These are phyloP conservation scores for Gracilaria domingensis DNA, from an alignment of 23 red algal genomes.

Conservation along the genomic window DNA sequence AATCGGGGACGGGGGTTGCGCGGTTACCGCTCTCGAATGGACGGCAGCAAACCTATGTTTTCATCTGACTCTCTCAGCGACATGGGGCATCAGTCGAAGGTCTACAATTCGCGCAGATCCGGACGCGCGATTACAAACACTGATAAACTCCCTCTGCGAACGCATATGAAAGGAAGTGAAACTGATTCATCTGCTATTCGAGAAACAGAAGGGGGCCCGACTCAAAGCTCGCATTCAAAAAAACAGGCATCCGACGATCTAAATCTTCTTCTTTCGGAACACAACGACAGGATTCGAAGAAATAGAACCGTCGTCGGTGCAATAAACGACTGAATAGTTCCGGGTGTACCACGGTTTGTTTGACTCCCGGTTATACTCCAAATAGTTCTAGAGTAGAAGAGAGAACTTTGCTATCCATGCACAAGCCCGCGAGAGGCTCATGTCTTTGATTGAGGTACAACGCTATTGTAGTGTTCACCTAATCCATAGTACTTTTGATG, in stretches of 20 bases:
- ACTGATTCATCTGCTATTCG: not conserved
- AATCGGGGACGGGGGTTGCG: not conserved
- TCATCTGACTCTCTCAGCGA: not conserved
- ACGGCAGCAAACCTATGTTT: not conserved
- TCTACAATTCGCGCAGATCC: not conserved
- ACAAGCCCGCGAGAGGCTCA: not conserved
- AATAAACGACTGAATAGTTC: slow-evolving; percentile 38
- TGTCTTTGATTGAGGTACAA: slow-evolving; percentile 40
- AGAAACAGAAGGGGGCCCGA: not conserved
- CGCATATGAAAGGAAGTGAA: not conserved
- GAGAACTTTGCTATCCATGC: not conserved
- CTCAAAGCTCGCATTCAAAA: not conserved
- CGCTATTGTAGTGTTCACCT: slow-evolving; percentile 88
- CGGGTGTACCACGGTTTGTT: not conserved
- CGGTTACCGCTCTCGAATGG: slow-evolving; percentile 4
- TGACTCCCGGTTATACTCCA: not conserved
- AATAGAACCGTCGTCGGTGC: slow-evolving; percentile 7
- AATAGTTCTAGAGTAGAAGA: not conserved
- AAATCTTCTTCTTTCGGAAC: slow-evolving; percentile 36
- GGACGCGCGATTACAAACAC: not conserved
- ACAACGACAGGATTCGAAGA: slow-evolving; percentile 45
- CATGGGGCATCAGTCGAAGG: not conserved
- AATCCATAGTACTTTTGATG: slow-evolving; percentile 80
- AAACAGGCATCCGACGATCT: slow-evolving; percentile 24
- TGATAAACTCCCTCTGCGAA: not conserved